A percentile compares a stretch with the other conserved stretches of the same genome.
Conservation (phyloP, 2,329 filamentous ascomycete species). For the Diaporthe sp. region DNA sequence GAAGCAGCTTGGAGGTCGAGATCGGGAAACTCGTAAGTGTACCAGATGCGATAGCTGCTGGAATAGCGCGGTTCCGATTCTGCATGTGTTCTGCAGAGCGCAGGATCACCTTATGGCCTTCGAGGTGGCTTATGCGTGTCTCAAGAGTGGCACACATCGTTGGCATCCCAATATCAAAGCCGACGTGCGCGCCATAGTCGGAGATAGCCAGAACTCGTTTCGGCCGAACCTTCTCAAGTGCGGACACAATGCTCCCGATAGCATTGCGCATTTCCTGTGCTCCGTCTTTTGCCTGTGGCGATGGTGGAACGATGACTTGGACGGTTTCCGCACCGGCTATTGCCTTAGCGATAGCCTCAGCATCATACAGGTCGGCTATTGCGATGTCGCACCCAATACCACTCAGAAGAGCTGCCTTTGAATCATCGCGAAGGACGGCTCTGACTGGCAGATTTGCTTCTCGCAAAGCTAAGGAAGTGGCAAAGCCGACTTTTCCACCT, state of each 20-base stretch:
- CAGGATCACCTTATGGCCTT: neutral
- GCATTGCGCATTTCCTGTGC: slow-evolving; percentile 1
- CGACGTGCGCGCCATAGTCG: slow-evolving; percentile 4
- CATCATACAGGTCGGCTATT: neutral
- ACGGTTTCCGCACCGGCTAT: neutral
- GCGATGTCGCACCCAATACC: neutral
- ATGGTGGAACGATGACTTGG: neutral
- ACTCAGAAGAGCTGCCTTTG: neutral
- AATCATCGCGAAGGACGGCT: neutral
- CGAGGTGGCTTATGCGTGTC: neutral
- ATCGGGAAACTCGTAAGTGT: neutral
- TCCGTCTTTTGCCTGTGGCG: neutral
- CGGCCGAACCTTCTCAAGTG: neutral
- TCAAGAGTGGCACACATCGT: neutral
- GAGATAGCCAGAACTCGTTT: neutral
- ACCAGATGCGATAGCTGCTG: neutral
- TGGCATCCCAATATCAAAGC: neutral
- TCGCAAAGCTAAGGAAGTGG: slow-evolving; percentile 1
- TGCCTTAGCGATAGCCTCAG: neutral
- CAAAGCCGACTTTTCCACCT: slow-evolving; percentile 3
- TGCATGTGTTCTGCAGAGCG: neutral
- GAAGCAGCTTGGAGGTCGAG: neutral
- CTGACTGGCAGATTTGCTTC: neutral
- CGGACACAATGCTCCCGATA: neutral
- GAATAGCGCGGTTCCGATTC: neutral